phyloP scores from a whole-genome alignment of 192 early-diverging fungal species.

The Lobulomyces angularis region DNA sequence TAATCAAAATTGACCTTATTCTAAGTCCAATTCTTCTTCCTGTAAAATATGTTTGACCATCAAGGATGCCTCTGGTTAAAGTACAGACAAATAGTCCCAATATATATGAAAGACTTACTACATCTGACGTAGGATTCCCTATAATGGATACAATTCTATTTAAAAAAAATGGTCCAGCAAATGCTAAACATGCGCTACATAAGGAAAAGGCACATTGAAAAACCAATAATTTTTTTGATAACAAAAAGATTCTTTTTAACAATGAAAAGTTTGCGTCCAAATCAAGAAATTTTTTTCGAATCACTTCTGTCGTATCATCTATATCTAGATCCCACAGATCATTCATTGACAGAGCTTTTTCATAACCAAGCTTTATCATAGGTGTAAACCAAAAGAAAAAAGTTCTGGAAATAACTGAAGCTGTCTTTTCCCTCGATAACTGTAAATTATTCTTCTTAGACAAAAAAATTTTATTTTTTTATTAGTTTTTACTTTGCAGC shows the following conservation, averaged over 20 bases:
- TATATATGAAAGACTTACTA: conserved; percentile 14
- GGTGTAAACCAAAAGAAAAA: conserved; percentile 51
- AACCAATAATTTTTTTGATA: no score
- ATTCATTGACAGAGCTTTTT: conserved; percentile 35
- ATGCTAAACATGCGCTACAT: no score
- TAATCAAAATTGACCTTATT: conserved; percentile 23
- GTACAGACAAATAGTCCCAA: conserved; percentile 17
- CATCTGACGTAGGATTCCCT: not conserved
- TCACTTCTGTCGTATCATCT: conserved; percentile 33
- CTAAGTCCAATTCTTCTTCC: conserved; percentile 24
- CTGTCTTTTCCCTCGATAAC: no score
- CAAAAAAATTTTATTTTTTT: no score
- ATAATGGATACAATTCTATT: conserved; percentile 24
- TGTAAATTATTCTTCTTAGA: no score
- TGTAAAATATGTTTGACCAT: conserved; percentile 32
- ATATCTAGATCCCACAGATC: conserved; percentile 45
- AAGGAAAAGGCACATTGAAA: no score
- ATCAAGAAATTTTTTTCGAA: no score
- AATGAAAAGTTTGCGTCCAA: no score
- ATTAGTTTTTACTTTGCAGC: no score
- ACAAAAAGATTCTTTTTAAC: no score
- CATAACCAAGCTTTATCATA: conserved; percentile 39
- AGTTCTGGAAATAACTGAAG: no score
- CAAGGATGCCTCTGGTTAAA: conserved; percentile 14
- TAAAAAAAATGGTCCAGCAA: conserved; percentile 27